Evolutionary conservation across 495 filamentous ascomycete genomes (phyloP).

Genomic region (Penicillium steckii): DNA sequence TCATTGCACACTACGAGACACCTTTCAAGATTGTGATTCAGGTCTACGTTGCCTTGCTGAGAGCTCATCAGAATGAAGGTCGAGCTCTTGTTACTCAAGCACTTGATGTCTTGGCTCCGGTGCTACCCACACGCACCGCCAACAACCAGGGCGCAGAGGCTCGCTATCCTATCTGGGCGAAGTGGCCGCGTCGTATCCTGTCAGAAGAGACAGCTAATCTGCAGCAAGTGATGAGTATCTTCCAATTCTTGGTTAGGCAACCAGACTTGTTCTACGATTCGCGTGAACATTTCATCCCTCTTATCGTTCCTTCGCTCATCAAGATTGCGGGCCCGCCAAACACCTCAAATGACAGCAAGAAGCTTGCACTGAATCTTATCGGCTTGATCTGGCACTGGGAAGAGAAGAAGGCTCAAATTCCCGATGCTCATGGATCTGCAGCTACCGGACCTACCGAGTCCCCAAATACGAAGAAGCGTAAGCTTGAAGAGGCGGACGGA

Average conservation of each 20-base stretch:
- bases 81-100: slow-evolving; percentile 89
- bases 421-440: slow-evolving; percentile 28
- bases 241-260: slow-evolving; percentile 91
- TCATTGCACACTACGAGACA: slow-evolving; percentile 95
- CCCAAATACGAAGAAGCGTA: slow-evolving; percentile 73
- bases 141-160: slow-evolving; percentile 46
- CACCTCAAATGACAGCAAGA: slow-evolving; percentile 89
- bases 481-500: slow-evolving; percentile 56
- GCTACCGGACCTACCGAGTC: slow-evolving; percentile 59
- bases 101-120: slow-evolving; percentile 89
- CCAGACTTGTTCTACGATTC: slow-evolving; percentile 94
- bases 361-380: slow-evolving; percentile 86
- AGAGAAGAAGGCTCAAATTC: slow-evolving; percentile 66
- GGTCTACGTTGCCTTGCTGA: slow-evolving; percentile 85
- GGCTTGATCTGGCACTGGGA: slow-evolving; percentile 92
- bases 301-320: slow-evolving; percentile 83
- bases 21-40: slow-evolving; percentile 93
- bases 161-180: slow-evolving; percentile 79
- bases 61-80: slow-evolving; percentile 93
- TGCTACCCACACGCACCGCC: slow-evolving; percentile 69
- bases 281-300: slow-evolving; percentile 80
- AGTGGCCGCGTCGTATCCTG: slow-evolving; percentile 85
- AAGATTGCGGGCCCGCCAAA: slow-evolving; percentile 86
- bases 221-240: slow-evolving; percentile 95
- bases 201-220: slow-evolving; percentile 95